Conservation (phyloP, 495 filamentous ascomycete species). For the Podospora australis region DNA sequence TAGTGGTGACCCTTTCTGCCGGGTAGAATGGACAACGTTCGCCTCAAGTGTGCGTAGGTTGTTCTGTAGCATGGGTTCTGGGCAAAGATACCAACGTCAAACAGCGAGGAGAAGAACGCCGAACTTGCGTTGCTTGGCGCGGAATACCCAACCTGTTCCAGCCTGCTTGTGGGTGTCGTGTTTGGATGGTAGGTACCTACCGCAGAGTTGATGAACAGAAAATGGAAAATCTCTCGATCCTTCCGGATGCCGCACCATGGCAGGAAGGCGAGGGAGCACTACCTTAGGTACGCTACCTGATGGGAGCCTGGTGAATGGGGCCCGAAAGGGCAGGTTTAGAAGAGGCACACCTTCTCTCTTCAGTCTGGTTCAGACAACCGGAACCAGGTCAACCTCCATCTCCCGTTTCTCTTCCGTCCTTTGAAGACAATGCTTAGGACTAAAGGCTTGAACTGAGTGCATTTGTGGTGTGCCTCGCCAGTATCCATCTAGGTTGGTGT, state of each 20-base stretch:
- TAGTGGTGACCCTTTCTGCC: no score
- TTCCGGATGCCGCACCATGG: no score
- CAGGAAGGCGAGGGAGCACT: no score
- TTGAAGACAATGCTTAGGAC: conserved; percentile 11
- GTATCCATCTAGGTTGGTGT: conserved; percentile 13
- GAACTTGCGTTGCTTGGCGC: not conserved
- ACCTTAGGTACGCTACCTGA: no score
- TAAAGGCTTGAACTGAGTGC: no score
- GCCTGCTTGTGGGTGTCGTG: not conserved
- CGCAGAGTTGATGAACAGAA: not conserved
- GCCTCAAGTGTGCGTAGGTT: no score
- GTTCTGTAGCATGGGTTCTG: no score
- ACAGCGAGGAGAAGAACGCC: not conserved
- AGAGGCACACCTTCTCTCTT: conserved; percentile 1
- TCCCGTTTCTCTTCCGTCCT: conserved; percentile 7
- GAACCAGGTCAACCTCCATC: conserved; percentile 8
- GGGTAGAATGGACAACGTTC: no score
- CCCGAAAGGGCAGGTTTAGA: conserved; percentile 7
- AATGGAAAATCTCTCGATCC: not conserved
- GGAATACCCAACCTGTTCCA: not conserved
- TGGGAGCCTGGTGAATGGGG: no score
- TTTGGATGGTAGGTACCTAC: no score
- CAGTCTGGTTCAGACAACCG: conserved; percentile 12
- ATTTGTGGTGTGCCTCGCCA: conserved; percentile 7
- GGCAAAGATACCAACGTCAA: no score